Evolutionary conservation across 2,329 filamentous ascomycete species (phyloP).

Genomic region (Colletotrichum sp.): DNA sequence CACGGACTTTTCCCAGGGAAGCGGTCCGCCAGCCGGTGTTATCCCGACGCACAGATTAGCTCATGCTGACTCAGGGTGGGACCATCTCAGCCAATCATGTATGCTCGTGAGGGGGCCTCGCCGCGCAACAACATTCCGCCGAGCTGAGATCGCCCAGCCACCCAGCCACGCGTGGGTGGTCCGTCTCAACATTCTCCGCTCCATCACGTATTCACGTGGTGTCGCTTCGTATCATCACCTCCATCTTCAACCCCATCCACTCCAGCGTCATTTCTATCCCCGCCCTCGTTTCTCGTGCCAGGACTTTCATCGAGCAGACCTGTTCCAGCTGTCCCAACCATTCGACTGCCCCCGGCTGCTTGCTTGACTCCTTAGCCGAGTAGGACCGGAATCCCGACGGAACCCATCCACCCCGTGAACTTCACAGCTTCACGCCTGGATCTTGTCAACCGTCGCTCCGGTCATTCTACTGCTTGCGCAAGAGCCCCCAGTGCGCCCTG

Average conservation of each 20-base stretch:
- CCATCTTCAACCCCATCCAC: background rate
- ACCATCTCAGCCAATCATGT: background rate
- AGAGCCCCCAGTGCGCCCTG: conserved; percentile 1
- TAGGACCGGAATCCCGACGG: conserved; percentile 12
- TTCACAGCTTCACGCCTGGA: background rate
- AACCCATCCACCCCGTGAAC: background rate
- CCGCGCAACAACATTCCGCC: background rate
- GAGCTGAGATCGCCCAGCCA: background rate
- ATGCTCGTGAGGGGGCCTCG: fast-evolving
- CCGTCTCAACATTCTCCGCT: background rate
- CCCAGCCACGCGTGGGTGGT: background rate
- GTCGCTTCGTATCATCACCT: background rate
- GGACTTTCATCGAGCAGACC: background rate
- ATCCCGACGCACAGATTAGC: no score
- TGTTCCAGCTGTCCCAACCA: background rate
- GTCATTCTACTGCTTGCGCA: background rate
- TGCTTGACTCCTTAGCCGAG: conserved; percentile 1
- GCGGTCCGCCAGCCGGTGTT: no score
- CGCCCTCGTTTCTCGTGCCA: background rate
- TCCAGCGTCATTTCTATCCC: background rate
- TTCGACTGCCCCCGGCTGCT: conserved; percentile 1
- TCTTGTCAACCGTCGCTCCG: background rate
- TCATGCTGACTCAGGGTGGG: no score
- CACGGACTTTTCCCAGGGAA: no score
- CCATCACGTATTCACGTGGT: background rate